These are phyloP conservation scores for Leptographium lundbergii DNA, from an alignment of 2,329 filamentous ascomycete genomes.

Conservation along the genomic window DNA sequence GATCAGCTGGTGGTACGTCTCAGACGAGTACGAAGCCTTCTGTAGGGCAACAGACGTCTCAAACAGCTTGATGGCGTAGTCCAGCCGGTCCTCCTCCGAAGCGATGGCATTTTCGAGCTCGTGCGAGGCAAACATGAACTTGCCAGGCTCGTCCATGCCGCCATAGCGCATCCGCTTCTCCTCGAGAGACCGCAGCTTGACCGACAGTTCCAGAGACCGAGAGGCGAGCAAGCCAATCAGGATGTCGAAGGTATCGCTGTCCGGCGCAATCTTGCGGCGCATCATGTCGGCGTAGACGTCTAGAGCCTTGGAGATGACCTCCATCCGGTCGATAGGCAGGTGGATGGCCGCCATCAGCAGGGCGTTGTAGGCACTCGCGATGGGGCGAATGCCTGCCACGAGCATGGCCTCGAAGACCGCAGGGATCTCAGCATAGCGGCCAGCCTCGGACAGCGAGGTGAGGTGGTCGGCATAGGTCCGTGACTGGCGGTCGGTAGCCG, in stretches of 20 bases:
- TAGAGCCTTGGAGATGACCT: conserved; percentile 80
- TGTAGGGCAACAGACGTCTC: conserved; percentile 56
- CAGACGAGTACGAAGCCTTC: conserved; percentile 56
- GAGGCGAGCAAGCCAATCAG: conserved; percentile 72
- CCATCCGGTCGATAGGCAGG: conserved; percentile 64
- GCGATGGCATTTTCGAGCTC: conserved; percentile 80
- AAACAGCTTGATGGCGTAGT: conserved; percentile 77
- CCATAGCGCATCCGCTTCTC: conserved; percentile 76
- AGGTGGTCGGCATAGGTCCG: conserved; percentile 68
- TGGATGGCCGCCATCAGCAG: conserved; percentile 75
- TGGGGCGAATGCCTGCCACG: conserved; percentile 67
- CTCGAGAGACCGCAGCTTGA: conserved; percentile 61
- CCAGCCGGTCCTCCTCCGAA: conserved; percentile 74
- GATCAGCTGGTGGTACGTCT: conserved; percentile 77
- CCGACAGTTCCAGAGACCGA: conserved; percentile 66
- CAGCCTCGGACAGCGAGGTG: conserved; percentile 54
- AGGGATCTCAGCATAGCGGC: conserved; percentile 77
- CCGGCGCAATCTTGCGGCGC: conserved; percentile 65
- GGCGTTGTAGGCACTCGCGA: conserved; percentile 81
- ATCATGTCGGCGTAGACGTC: conserved; percentile 98
- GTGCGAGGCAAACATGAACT: conserved; percentile 80
- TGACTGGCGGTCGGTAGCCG: conserved; percentile 50
- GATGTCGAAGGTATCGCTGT: conserved; percentile 78
- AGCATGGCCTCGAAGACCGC: conserved; percentile 85
- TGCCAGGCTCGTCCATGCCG: conserved; percentile 69